Evolutionary conservation across 768 basidiomycete species (phyloP), one percentile per base, ranked within the genome.

Genomic region (Boletus rubroflammeus): DNA sequence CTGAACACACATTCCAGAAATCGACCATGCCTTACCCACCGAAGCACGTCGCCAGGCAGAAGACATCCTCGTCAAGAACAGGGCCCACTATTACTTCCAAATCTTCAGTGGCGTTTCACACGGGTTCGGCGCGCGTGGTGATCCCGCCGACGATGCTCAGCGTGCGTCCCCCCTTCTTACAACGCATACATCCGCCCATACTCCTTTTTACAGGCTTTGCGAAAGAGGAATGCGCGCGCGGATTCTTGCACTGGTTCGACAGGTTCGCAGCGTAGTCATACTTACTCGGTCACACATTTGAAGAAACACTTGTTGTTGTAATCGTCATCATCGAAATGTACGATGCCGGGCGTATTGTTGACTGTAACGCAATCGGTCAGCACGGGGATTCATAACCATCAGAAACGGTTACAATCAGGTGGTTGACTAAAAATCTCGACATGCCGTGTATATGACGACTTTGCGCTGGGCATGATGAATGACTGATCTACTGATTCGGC

Each of bases 161-260:
- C 61, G 64, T 70, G 38, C 15, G 60, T 58, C 19, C 6, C 8
- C 23, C 1, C 41, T 21, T n/a, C 3, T 8, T 13, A 32, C 1
- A 5, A 28, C 14, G 19, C 21, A 52, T 21, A 19, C 7, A 28
- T 52, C 0, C 41, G 31, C 32, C 21, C 15, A 59, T 6, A 5
- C 31, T 40, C 26, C 1, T 26, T 23, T 23, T 17, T 29, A 43
- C 44, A 84, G 83, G 81, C 17, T 84, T 81, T 77, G 81, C 80
- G 0, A 83, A 83, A 57, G 83, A 84, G 59, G 78, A 83, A 50
- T 78, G 79, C 7, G 81, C 82, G 3, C 72, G 75, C 2, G 75
- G 77, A 36, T 71, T 82, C 42, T 65, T 79, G 26, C 63, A 62
- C 3, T 84, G 82, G 81, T 83, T 83, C 61, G 65, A 72, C 46